Conservation (phyloP, 331 rosid genomes). For the Malus hybrid region DNA sequence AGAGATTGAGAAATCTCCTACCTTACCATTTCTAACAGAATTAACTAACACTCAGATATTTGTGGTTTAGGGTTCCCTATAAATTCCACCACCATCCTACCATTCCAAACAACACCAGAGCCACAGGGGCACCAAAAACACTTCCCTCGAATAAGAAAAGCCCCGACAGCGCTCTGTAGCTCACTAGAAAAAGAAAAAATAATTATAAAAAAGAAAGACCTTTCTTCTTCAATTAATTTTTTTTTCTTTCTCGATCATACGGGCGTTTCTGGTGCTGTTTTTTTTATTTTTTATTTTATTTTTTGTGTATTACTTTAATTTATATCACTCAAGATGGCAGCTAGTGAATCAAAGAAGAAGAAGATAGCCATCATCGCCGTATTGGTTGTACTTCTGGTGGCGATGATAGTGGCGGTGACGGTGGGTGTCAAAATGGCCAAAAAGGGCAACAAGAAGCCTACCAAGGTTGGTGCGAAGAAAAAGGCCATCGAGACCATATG, state of each 20-base stretch:
- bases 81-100: not conserved
- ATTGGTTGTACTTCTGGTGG: conserved; percentile 25
- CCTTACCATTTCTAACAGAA: conserved; percentile 21
- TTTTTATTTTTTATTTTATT: too few species aligned
- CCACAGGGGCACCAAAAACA: conserved; percentile 12
- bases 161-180: not conserved
- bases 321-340: not conserved
- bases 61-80: not conserved
- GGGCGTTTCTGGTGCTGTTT: not conserved
- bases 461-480: not conserved
- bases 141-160: not conserved
- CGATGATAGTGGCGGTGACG: conserved; percentile 42
- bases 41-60: not conserved
- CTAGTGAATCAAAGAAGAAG: conserved; percentile 13
- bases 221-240: not conserved
- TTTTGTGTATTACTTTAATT: too few species aligned
- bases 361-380: conserved; percentile 24
- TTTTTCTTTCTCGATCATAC: not conserved
- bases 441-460: not conserved
- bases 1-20: not conserved
- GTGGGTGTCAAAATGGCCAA: conserved; percentile 30
- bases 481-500: conserved; percentile 36
- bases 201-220: not conserved
- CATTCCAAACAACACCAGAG: not conserved
- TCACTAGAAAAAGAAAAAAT: not conserved